phyloP scores from a whole-genome alignment of 176 grass and related monocot genomes.

The Triticum dicoccoides region DNA sequence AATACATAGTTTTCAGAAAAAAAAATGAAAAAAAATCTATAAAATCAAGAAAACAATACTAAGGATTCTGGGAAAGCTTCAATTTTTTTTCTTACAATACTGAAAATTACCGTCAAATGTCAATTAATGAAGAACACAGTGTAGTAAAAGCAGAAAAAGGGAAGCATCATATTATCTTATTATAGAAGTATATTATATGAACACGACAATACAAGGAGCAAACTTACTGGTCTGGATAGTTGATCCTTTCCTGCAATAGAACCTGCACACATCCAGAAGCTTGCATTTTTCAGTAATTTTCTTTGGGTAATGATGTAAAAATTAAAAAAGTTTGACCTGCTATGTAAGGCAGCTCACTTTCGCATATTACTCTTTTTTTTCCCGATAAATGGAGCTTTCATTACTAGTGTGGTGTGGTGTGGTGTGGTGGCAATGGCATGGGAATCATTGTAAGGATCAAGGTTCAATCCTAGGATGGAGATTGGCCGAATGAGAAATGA shows the following conservation, averaged over 20 bases:
- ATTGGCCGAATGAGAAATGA: neutral
- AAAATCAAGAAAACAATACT: too few species aligned
- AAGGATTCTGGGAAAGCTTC: too few species aligned
- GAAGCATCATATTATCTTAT: neutral
- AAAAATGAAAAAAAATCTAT: too few species aligned
- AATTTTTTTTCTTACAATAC: too few species aligned
- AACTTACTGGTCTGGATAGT: conserved; percentile 64
- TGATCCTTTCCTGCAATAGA: conserved; percentile 88
- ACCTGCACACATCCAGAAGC: conserved; percentile 38
- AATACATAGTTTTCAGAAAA: too few species aligned
- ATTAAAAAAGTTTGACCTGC: neutral
- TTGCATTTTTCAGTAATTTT: neutral
- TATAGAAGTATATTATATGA: neutral
- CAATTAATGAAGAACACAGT: neutral
- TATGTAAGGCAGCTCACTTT: neutral
- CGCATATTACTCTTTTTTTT: neutral
- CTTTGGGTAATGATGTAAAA: neutral
- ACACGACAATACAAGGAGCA: neutral
- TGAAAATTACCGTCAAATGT: too few species aligned
- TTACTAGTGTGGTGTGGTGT: neutral
- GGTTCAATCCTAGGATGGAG: neutral
- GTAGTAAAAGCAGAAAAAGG: neutral
- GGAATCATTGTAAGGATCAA: neutral
- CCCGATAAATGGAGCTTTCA: too few species aligned
- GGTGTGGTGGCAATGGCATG: neutral